Percentiles rank a stretch among this genome's conserved stretches.
phyloP scores from a whole-genome alignment of 225 moss, liverwort and hornwort genomes.

The Pleurozium schreberi region DNA sequence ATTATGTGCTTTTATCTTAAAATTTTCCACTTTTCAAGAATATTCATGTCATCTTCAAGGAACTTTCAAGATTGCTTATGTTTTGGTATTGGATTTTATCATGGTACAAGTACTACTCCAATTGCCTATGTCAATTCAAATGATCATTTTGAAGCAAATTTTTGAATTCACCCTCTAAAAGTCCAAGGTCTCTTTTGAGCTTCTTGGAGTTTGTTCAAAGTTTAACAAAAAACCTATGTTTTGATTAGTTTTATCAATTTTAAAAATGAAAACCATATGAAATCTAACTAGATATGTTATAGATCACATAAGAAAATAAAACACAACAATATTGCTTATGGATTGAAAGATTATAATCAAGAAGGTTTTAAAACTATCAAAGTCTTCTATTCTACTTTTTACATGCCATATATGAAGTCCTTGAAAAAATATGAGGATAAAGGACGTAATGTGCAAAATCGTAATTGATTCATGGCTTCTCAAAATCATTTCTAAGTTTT shows the following conservation, averaged over 20 bases:
- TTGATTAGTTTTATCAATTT: background rate
- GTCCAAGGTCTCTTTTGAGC: background rate
- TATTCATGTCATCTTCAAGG: background rate
- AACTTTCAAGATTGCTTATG: background rate
- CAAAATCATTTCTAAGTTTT: background rate
- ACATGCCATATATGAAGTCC: background rate
- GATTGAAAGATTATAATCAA: background rate
- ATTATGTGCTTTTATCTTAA: background rate
- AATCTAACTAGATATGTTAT: no score
- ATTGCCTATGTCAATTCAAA: background rate
- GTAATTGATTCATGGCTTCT: rapidly evolving
- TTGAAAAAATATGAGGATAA: background rate
- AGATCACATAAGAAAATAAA: background rate
- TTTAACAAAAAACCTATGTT: background rate
- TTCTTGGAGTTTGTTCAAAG: background rate
- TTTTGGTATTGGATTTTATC: background rate
- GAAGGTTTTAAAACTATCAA: background rate
- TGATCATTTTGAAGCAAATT: background rate
- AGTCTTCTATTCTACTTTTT: background rate
- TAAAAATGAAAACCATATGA: background rate
- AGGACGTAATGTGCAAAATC: rapidly evolving
- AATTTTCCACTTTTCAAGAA: no score
- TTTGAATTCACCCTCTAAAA: background rate
- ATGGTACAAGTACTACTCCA: background rate
- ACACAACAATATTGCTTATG: background rate